Base-by-base conservation (phyloP, 345 rosid species). In the Lepidium didymum region DNA sequence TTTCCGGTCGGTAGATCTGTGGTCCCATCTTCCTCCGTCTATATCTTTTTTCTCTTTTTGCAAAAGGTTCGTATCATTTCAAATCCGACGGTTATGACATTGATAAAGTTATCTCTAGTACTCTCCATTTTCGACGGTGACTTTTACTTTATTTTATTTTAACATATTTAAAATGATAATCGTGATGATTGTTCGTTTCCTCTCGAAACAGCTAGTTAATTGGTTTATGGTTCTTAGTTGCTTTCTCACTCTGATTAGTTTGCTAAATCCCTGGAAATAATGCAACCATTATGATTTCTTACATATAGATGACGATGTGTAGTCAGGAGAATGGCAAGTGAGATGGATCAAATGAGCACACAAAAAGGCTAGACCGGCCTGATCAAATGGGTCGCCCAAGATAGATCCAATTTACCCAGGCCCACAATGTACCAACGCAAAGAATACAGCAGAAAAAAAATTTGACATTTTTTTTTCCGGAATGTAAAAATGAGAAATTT, bases 1-100 rank as follows among this genome's bases (percentile, higher is more conserved):
- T 68, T 25, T 54, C 65, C 78, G 69, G 73, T 74, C 78, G 78
- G 69, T 75, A 64, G 64, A 67, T 68, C 74, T 60, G 37, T 62
- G 74, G 74, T 65, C 61, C 77, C 67, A 14, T 29, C 21, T 42
- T 11, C 16, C 15, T 29, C 50, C 58, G 35, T 62, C 5, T 14
- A 27, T 15, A 12, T 13, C 33, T 3, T 34, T 54, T 14, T 12
- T 56, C 64, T 64, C 57, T 63, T 62, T 44, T 54, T 62, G 69
- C 56, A 1, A 35, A 23, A 62, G 69, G 34, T 62, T 53, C 62
- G 13, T 47, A 4, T 47, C 56, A 10, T 3, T 10, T 60, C 66
- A 25, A 4, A 41, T 45, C 45, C 36, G 10, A 52, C 45, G 45
- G 52, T 69, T 31, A 49, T 29, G 21, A 7, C 62, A 15, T 43